A percentile compares a stretch with the other conserved stretches of the same genome.
Evolutionary conservation across 2,329 filamentous ascomycete genomes (phyloP).

Genomic region (Fusarium illudens): DNA sequence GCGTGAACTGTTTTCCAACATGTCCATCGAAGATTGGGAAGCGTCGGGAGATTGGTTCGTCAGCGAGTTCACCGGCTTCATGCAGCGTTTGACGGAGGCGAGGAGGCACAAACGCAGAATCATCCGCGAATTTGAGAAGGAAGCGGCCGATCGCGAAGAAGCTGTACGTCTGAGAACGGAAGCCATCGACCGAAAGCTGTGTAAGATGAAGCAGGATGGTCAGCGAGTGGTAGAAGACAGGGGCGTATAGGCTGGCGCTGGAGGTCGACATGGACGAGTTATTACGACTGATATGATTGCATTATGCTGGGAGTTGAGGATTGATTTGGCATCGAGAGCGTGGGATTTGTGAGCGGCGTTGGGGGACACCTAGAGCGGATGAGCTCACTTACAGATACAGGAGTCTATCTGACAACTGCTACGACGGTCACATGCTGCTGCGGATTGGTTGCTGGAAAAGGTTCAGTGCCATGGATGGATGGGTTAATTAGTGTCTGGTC

Average conservation of each 20-base stretch:
- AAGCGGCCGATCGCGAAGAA: slow-evolving; percentile 64
- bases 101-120: slow-evolving; percentile 60
- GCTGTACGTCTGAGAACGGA: slow-evolving; percentile 62
- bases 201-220: slow-evolving; percentile 64
- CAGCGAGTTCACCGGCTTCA: slow-evolving; percentile 60
- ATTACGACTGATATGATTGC: slow-evolving; percentile 41
- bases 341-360: slow-evolving; percentile 25
- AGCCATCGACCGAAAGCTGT: slow-evolving; percentile 63
- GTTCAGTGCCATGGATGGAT: slow-evolving; percentile 22
- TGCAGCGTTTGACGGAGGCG: slow-evolving; percentile 57
- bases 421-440: slow-evolving; percentile 23
- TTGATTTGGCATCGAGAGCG: slow-evolving; percentile 28
- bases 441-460: slow-evolving; percentile 17
- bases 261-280: slow-evolving; percentile 15
- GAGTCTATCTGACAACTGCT: slow-evolving; percentile 12
- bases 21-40: slow-evolving; percentile 67
- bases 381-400: slow-evolving; percentile 19
- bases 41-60: slow-evolving; percentile 68
- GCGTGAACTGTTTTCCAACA: slow-evolving; percentile 59
- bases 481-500: slow-evolving; percentile 34
- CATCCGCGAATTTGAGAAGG: slow-evolving; percentile 61
- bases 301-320: slow-evolving; percentile 38
- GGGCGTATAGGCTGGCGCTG: slow-evolving; percentile 17
- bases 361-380: slow-evolving; percentile 17
- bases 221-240: slow-evolving; percentile 62